These are phyloP conservation scores for Trichoderma sp. DNA, from an alignment of 2,329 filamentous ascomycete genomes.

Conservation along the genomic window DNA sequence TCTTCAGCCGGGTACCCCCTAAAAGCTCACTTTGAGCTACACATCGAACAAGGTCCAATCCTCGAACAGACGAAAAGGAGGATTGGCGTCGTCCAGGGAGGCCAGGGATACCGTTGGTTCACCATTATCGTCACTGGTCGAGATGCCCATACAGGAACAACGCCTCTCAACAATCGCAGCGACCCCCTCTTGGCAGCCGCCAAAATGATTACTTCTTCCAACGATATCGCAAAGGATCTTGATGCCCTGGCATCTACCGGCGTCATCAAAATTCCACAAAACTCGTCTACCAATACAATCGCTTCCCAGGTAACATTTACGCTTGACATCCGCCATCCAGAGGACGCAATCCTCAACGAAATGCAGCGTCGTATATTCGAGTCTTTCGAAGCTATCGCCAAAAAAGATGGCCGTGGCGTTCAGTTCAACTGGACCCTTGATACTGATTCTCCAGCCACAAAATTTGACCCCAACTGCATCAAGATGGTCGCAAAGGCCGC, in stretches of 20 bases:
- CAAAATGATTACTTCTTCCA: slow-evolving; percentile 35
- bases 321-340: slow-evolving; percentile 61
- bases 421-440: slow-evolving; percentile 60
- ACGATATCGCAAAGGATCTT: slow-evolving; percentile 28
- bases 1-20: slow-evolving; percentile 48
- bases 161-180: slow-evolving; percentile 33
- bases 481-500: slow-evolving; percentile 60
- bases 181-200: slow-evolving; percentile 37
- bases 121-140: slow-evolving; percentile 32
- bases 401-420: slow-evolving; percentile 31
- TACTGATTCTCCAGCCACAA: slow-evolving; percentile 57
- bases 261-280: slow-evolving; percentile 46
- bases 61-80: slow-evolving; percentile 49
- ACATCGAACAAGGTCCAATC: slow-evolving; percentile 71
- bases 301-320: slow-evolving; percentile 64
- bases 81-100: slow-evolving; percentile 35
- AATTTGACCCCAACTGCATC: slow-evolving; percentile 66
- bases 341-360: slow-evolving; percentile 51
- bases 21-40: slow-evolving; percentile 77
- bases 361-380: slow-evolving; percentile 35
- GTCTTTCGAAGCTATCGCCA: slow-evolving; percentile 27
- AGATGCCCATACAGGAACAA: slow-evolving; percentile 34
- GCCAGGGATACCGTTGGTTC: slow-evolving; percentile 35
- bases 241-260: slow-evolving; percentile 45
- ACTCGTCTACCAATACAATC: slow-evolving; percentile 68